Evolutionary conservation across 148 eudicot genomes (phyloP).

Genomic region (Nepenthes mirabilis): DNA sequence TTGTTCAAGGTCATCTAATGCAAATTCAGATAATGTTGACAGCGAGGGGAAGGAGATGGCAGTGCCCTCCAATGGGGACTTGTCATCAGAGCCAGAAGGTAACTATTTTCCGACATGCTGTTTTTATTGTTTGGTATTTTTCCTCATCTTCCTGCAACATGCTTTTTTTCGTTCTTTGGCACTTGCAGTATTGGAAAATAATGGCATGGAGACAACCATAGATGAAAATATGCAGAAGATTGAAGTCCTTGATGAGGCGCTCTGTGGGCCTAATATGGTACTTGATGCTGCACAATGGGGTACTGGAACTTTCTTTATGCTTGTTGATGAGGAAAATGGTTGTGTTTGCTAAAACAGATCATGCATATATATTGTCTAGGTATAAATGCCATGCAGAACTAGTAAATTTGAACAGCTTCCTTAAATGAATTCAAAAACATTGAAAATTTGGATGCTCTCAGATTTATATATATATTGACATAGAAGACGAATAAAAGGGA

Average conservation of each 20-base stretch:
- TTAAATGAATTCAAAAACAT: too few species aligned
- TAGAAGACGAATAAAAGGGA: too few species aligned
- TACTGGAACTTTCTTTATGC: too few species aligned
- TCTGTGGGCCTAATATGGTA: background rate
- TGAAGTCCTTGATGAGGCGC: background rate
- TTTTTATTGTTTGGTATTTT: background rate
- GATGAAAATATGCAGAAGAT: background rate
- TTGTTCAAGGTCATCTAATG: conserved; percentile 7
- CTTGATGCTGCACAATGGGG: background rate
- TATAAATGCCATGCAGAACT: too few species aligned
- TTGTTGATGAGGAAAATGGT: too few species aligned
- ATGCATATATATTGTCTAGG: too few species aligned
- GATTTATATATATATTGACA: too few species aligned
- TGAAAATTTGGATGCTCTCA: too few species aligned
- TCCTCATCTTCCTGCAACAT: background rate
- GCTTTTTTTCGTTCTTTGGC: background rate
- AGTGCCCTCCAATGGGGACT: conserved; percentile 10
- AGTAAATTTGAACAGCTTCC: too few species aligned
- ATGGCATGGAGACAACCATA: background rate
- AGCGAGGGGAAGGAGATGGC: conserved; percentile 11
- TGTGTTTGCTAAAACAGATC: too few species aligned
- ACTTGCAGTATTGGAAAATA: background rate
- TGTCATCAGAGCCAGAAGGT: conserved; percentile 23
- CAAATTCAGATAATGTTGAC: conserved; percentile 10
- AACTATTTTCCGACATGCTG: conserved; percentile 4